Base-by-base conservation (phyloP, 805 yeast genomes). In the Nakazawaea peltata region DNA sequence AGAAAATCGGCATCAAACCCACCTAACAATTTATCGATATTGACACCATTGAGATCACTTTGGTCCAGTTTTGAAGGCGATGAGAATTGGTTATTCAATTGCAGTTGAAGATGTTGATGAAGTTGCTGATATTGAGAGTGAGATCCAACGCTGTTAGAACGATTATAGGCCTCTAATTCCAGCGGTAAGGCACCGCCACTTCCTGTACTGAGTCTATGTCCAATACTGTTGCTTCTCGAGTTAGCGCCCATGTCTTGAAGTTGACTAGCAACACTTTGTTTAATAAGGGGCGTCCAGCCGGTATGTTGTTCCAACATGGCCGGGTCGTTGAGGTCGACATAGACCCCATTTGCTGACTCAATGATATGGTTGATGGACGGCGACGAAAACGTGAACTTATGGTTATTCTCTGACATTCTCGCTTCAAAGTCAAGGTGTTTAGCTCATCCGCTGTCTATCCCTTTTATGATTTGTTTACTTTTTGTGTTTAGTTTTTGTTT, bases 211-310 rank as follows among this genome's bases (percentile, higher is more conserved):
- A n/a, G n/a, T n/a, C n/a, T n/a, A n/a, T n/a, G n/a, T n/a, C n/a
- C n/a, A n/a, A n/a, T n/a, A n/a, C n/a, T n/a, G n/a, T n/a, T n/a
- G n/a, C n/a, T n/a, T n/a, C n/a, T n/a, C n/a, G n/a, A n/a, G n/a
- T n/a, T n/a, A n/a, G n/a, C n/a, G n/a, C n/a, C n/a, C n/a, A n/a
- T n/a, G 19, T 33, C 17, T 18, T 12, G 7, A 10, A 10, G 23
- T 8, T 15, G 13, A 14, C 15, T 15, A 5, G 36, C 21, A 23
- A 32, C 17, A 3, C 36, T 28, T 22, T 37, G 41, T 22, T 37
- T 37, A 12, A 37, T 37, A 9, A 37, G 15, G 19, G 41, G 41
- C 12, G 41, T 37, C 41, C 41, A 37, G 7, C 41, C 41, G 9
- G 41, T 37, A 13, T 33, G 41, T 16, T 29, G 33, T 11, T 37